Conservation (phyloP, 2,329 filamentous ascomycete genomes). For the Harringtonia lauricola region DNA sequence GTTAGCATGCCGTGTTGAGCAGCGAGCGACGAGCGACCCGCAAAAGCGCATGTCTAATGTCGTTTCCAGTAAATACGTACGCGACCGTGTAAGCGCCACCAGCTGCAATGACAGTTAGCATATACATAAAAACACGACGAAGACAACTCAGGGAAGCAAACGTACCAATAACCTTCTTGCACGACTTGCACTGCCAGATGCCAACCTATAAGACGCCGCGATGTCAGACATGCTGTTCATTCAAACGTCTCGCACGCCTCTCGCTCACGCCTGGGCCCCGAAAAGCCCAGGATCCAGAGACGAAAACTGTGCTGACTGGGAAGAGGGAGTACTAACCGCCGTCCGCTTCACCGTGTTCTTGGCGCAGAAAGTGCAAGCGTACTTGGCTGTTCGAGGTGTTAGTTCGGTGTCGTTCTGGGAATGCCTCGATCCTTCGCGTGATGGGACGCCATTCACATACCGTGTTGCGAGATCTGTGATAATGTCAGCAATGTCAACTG, state of each 20-base stretch:
- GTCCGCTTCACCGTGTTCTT: conserved; percentile 83
- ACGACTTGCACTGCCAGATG: conserved; percentile 89
- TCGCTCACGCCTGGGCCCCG: too few species aligned
- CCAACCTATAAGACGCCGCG: conserved; percentile 3
- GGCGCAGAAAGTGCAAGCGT: conserved; percentile 97
- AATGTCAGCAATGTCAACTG: neutral
- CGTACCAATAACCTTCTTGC: conserved; percentile 74
- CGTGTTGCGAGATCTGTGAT: conserved; percentile 71
- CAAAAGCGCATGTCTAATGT: too few species aligned
- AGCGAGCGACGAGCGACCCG: too few species aligned
- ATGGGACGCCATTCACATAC: neutral
- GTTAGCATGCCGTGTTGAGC: neutral
- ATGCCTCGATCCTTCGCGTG: neutral
- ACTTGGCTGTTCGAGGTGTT: conserved; percentile 49
- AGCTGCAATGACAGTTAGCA: conserved; percentile 21
- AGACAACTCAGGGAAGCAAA: too few species aligned
- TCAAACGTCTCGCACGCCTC: conserved; percentile 4
- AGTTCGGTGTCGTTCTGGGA: neutral
- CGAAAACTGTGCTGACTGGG: too few species aligned
- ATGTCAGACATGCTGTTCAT: neutral
- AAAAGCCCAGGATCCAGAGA: too few species aligned
- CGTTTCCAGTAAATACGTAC: conserved; percentile 65
- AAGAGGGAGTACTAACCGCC: conserved; percentile 43
- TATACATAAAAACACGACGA: neutral
- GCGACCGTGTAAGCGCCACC: conserved; percentile 92